Percentiles rank a stretch among this genome's conserved stretches.
Conservation (phyloP, 495 filamentous ascomycete genomes). For the Immersiella caudata region DNA sequence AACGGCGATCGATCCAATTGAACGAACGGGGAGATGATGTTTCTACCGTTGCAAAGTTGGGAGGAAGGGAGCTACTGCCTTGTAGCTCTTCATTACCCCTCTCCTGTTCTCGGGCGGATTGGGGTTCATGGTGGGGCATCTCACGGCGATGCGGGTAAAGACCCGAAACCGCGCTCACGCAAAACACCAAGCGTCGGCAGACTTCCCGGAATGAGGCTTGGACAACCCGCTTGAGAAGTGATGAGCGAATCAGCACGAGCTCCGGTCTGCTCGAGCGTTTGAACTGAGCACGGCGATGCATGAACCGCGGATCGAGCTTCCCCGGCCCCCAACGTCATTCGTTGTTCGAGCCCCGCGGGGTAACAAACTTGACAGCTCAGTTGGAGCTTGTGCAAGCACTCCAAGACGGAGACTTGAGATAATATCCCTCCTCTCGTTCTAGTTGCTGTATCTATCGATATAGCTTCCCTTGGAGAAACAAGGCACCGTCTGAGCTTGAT, state of each 20-base stretch:
- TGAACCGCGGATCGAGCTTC: not conserved
- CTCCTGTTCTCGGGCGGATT: constrained; percentile 14
- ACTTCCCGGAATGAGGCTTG: constrained; percentile 8
- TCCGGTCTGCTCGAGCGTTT: not conserved
- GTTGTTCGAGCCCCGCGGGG: not conserved
- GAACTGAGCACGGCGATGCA: not conserved
- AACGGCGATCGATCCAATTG: not conserved
- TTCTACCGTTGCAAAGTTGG: not conserved
- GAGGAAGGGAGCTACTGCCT: not conserved
- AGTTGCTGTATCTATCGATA: not conserved
- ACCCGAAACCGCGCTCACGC: constrained; percentile 28
- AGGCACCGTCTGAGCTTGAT: no score
- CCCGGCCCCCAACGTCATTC: constrained; percentile 9
- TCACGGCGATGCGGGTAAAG: constrained; percentile 36
- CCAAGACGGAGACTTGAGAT: not conserved
- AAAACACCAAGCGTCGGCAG: constrained; percentile 17
- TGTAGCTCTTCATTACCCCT: constrained; percentile 6
- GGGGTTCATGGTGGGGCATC: constrained; percentile 30
- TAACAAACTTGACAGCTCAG: not conserved
- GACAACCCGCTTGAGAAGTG: not conserved
- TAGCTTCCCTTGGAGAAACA: no score
- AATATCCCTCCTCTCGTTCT: not conserved
- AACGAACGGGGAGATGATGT: not conserved
- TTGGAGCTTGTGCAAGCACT: not conserved
- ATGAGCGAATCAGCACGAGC: constrained; percentile 1